Base-by-base conservation (phyloP, 106 monocot genomes). In the Iris macrosiphon region DNA sequence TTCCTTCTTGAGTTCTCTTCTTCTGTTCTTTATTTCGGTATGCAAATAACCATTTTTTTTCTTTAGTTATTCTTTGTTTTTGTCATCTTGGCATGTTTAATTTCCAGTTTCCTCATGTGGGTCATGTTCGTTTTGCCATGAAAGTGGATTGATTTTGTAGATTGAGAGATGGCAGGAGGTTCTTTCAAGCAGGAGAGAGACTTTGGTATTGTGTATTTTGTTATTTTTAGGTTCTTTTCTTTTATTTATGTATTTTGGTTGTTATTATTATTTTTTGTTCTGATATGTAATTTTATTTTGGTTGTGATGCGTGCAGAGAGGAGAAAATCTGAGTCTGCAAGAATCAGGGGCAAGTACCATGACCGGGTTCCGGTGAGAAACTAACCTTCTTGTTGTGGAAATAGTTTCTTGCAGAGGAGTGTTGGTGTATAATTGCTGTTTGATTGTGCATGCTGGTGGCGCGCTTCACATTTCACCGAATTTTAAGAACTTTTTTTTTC, bases 301-400 rank as follows among this genome's bases (percentile, higher is more conserved):
- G 9, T 39, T 63, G n/a, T 38, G 51, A 63, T 17, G n/a, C 17
- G 22, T 34, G 37, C 63, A 63, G 63, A 52, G 52, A 30, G 4
- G 0, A 63, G 63, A 40, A 63, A 63, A 27, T 30, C 24, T 14
- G 63, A 63, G 35, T 63, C 63, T 37, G 28, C 63, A 37, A 63
- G 50, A 40, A 63, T 63, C 12, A 51, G 38, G 52, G 38, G 35
- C 27, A 63, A 63, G 49, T 63, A 63, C n/a, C 24, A 12, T 16
- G 40, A 63, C 15, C n/a, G 63, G 48, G 26, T 63, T 48, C 63
- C 63, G 49, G 63, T 63, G 28, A 20, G 46, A 15, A 13, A 35
- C 54, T 19, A n/a, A n/a, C n/a, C n/a, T n/a, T n/a, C n/a, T n/a
- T n/a, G n/a, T n/a, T n/a, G n/a, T n/a, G n/a, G n/a, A n/a, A n/a